phyloP scores from a whole-genome alignment of 345 rosid genomes.

The Murraya paniculata region DNA sequence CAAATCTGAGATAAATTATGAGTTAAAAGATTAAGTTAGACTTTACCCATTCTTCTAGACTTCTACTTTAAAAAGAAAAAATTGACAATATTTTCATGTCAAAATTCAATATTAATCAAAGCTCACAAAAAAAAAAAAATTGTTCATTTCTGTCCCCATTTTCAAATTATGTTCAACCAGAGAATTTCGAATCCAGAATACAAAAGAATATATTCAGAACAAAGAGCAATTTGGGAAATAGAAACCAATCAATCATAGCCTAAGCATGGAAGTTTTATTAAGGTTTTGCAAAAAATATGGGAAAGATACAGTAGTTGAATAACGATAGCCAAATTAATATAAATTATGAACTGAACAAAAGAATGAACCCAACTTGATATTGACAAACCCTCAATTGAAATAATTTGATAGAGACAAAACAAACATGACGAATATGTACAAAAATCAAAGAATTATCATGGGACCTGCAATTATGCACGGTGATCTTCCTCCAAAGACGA shows the following conservation, averaged over 20 bases:
- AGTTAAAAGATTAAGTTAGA: no score
- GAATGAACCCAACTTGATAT: background rate
- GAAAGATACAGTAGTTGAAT: background rate
- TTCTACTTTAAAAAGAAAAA: no score
- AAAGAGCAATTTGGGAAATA: background rate
- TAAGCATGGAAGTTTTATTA: background rate
- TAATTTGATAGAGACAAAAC: background rate
- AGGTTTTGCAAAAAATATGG: background rate
- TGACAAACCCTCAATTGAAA: conserved; percentile 8
- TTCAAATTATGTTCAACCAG: background rate
- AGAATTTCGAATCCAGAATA: no score
- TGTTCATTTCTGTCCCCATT: background rate
- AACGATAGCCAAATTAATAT: background rate
- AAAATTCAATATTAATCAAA: no score
- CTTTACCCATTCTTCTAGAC: no score
- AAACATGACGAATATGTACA: conserved; percentile 14
- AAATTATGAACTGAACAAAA: background rate
- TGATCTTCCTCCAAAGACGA: conserved; percentile 2
- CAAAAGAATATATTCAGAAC: background rate
- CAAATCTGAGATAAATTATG: no score
- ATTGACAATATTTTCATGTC: no score
- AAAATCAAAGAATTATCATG: conserved; percentile 1
- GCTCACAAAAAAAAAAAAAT: no score
- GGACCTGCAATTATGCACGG: background rate
- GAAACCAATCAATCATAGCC: background rate